These are phyloP conservation scores for Floccularia luteovirens DNA, from an alignment of 768 basidiomycete genomes.

Conservation along the genomic window DNA sequence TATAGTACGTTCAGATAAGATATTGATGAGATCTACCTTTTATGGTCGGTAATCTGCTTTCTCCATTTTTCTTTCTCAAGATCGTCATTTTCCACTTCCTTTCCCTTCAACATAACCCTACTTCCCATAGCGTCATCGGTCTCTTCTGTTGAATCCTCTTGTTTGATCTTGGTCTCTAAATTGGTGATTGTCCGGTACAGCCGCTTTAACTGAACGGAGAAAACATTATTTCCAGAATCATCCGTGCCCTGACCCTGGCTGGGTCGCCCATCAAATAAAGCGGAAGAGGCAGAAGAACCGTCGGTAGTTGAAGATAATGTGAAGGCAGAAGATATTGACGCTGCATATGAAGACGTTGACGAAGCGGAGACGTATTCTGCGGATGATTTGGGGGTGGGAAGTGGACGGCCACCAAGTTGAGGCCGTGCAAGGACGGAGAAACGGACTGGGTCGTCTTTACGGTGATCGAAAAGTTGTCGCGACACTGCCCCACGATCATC, in stretches of 20 bases:
- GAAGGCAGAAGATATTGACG: slow-evolving; percentile 57
- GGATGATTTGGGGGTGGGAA: slow-evolving; percentile 52
- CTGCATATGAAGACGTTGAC: slow-evolving; percentile 67
- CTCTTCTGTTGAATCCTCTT: slow-evolving; percentile 52
- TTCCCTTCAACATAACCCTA: slow-evolving; percentile 38
- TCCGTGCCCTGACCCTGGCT: slow-evolving; percentile 37
- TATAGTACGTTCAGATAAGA: slow-evolving; percentile 6
- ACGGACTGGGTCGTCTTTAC: slow-evolving; percentile 85
- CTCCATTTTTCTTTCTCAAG: slow-evolving; percentile 72
- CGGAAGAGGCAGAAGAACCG: slow-evolving; percentile 65
- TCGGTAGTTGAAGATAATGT: slow-evolving; percentile 77
- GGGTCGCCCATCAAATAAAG: slow-evolving; percentile 51
- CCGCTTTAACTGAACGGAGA: slow-evolving; percentile 69
- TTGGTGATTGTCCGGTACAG: slow-evolving; percentile 78
- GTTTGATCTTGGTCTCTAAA: slow-evolving; percentile 69
- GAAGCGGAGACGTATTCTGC: slow-evolving; percentile 70
- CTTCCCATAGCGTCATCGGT: slow-evolving; percentile 35
- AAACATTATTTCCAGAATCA: slow-evolving; percentile 56
- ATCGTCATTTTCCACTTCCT: slow-evolving; percentile 41
- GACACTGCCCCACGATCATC: slow-evolving; percentile 21
- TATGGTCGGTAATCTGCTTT: slow-evolving; percentile 71
- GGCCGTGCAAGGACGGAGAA: slow-evolving; percentile 65
- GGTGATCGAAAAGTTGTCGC: slow-evolving; percentile 81
- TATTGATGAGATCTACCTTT: slow-evolving; percentile 49
- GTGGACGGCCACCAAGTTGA: slow-evolving; percentile 29